phyloP scores from a whole-genome alignment of 495 filamentous ascomycete species.

The Podospora anserina region DNA sequence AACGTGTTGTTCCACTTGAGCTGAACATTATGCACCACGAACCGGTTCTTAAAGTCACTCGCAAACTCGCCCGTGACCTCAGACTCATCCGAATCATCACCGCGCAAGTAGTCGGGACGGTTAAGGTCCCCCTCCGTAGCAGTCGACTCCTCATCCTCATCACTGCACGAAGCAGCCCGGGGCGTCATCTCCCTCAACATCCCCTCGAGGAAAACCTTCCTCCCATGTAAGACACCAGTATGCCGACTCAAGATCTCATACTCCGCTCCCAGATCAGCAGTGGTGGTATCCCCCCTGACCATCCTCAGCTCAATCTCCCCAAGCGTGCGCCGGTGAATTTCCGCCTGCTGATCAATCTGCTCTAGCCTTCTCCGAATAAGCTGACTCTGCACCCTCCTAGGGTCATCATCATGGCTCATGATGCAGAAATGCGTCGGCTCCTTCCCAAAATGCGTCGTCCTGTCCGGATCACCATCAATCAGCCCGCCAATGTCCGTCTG shows the following conservation, averaged over 20 bases:
- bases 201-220: constrained; percentile 70
- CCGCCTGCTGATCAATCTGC: constrained; percentile 72
- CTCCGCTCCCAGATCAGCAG: constrained; percentile 53
- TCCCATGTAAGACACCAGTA: constrained; percentile 63
- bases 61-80: constrained; percentile 60
- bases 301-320: constrained; percentile 64
- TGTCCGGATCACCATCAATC: constrained; percentile 63
- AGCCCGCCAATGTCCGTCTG: constrained; percentile 85
- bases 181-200: constrained; percentile 64
- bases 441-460: constrained; percentile 81
- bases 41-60: constrained; percentile 96
- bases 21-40: constrained; percentile 95
- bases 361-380: constrained; percentile 77
- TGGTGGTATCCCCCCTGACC: constrained; percentile 52
- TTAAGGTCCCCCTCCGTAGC: constrained; percentile 23
- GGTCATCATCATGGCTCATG: constrained; percentile 92
- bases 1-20: constrained; percentile 97
- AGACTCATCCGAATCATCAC: constrained; percentile 27
- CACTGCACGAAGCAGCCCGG: constrained; percentile 22
- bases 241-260: constrained; percentile 69
- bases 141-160: constrained; percentile 14
- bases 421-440: constrained; percentile 92
- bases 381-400: constrained; percentile 81
- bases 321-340: constrained; percentile 62
- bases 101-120: constrained; percentile 3